Percentiles rank a stretch among this genome's conserved stretches.
phyloP scores from a whole-genome alignment of 2,329 filamentous ascomycete genomes.

The Aspergillus ustus region DNA sequence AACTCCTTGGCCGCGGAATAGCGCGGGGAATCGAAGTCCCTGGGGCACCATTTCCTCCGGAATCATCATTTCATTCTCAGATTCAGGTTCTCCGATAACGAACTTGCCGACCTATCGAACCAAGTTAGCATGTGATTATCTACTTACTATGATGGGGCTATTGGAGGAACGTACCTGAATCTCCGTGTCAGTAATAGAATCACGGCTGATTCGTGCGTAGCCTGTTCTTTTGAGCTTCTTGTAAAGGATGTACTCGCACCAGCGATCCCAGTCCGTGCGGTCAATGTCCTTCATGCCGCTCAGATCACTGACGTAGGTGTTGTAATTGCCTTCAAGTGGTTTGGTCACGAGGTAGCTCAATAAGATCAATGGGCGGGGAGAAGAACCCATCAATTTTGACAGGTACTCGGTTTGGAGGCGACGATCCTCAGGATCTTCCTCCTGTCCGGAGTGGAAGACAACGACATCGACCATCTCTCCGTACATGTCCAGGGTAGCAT shows the following conservation, averaged over 20 bases:
- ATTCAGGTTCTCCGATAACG: conserved; percentile 72
- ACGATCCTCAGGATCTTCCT: conserved; percentile 92
- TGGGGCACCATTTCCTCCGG: conserved; percentile 74
- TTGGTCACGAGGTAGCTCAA: conserved; percentile 92
- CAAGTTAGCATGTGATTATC: conserved; percentile 19
- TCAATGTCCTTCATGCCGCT: conserved; percentile 98
- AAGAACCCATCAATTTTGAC: conserved; percentile 82
- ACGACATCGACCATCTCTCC: conserved; percentile 89
- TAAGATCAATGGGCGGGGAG: conserved; percentile 78
- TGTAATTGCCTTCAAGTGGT: conserved; percentile 91
- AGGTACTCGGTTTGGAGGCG: conserved; percentile 86
- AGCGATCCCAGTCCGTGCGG: conserved; percentile 88
- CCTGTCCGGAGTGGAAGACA: conserved; percentile 98
- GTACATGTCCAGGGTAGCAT: conserved; percentile 94
- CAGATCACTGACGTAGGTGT: conserved; percentile 83
- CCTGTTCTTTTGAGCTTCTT: conserved; percentile 84
- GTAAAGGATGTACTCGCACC: conserved; percentile 99
- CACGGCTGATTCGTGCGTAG: conserved; percentile 86
- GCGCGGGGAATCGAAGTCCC: conserved; percentile 78
- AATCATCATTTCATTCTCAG: conserved; percentile 67
- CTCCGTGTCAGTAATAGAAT: conserved; percentile 96
- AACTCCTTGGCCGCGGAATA: conserved; percentile 85
- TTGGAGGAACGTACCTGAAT: conserved; percentile 67
- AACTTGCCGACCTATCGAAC: conserved; percentile 77
- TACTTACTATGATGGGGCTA: background rate